Evolutionary conservation across 139 green algal species (phyloP).

Genomic region (Chlamydomonas applanata): DNA sequence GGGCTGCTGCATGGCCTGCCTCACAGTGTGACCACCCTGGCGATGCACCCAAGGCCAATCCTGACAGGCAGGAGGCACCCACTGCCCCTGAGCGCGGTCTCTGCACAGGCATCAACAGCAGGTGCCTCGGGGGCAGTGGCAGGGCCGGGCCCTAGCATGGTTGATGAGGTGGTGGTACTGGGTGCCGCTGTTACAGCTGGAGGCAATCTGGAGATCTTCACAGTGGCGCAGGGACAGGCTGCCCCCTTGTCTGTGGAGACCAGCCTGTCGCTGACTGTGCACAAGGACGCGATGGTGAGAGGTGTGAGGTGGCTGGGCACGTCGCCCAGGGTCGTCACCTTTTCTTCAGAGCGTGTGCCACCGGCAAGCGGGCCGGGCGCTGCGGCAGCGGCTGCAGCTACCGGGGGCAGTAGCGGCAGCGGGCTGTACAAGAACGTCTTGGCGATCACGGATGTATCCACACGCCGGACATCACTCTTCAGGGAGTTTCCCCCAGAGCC

Average conservation of each 20-base stretch:
- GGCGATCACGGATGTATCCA: constrained; percentile 61
- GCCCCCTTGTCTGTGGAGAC: not conserved
- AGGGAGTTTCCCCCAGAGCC: constrained; percentile 40
- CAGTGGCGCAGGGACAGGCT: constrained; percentile 45
- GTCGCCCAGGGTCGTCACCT: constrained; percentile 55
- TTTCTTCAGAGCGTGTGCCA: constrained; percentile 49
- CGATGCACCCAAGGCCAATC: constrained; percentile 45
- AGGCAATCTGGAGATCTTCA: constrained; percentile 57
- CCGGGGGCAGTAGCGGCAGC: too few relatives aligned
- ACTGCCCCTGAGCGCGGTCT: not conserved
- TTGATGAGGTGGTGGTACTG: constrained; percentile 36
- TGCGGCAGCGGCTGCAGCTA: not conserved
- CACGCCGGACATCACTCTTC: constrained; percentile 37
- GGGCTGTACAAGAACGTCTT: constrained; percentile 48
- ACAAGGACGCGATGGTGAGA: constrained; percentile 14
- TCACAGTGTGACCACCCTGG: constrained; percentile 43
- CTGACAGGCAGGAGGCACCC: constrained; percentile 13
- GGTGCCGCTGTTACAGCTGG: constrained; percentile 51
- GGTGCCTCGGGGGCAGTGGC: not conserved
- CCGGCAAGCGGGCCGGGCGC: not conserved
- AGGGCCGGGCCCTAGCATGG: not conserved
- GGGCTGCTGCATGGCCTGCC: constrained; percentile 62
- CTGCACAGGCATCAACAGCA: not conserved
- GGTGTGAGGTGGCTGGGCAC: constrained; percentile 75
- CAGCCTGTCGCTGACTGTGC: not conserved